These are phyloP conservation scores for Boletus sp. DNA, from an alignment of 1,284 basidiomycete genomes.

Conservation along the genomic window DNA sequence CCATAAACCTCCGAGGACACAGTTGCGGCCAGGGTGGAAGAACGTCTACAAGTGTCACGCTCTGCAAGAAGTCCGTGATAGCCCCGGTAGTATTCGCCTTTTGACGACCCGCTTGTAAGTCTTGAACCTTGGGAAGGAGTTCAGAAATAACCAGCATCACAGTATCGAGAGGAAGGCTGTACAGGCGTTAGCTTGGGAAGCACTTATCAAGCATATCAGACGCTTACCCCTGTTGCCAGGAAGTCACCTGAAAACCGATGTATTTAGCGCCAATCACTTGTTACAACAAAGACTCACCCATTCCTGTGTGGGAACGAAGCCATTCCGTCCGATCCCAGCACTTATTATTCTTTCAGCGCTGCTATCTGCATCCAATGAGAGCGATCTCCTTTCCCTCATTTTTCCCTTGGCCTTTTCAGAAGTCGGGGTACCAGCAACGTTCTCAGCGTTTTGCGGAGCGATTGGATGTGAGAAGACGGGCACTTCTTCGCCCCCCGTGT, in stretches of 20 bases:
- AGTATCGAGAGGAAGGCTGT: constrained; percentile 77
- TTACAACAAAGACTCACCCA: constrained; percentile 60
- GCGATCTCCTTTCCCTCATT: constrained; percentile 66
- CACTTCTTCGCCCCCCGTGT: constrained; percentile 31
- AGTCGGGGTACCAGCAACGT: constrained; percentile 34
- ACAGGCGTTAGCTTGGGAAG: constrained; percentile 8
- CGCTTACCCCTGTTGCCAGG: constrained; percentile 80
- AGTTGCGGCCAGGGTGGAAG: constrained; percentile 68
- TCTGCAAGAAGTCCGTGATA: constrained; percentile 67
- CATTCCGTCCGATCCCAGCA: constrained; percentile 74
- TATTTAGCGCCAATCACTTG: not conserved
- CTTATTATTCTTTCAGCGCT: constrained; percentile 62
- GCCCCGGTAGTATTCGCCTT: constrained; percentile 61
- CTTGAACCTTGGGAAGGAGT: constrained; percentile 81
- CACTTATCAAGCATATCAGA: constrained; percentile 1
- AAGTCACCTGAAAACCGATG: constrained; percentile 53
- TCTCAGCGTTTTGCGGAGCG: constrained; percentile 43
- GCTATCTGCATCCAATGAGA: constrained; percentile 54
- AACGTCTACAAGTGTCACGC: constrained; percentile 59
- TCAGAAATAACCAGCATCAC: constrained; percentile 84
- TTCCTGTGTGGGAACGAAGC: constrained; percentile 90
- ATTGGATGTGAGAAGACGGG: constrained; percentile 28
- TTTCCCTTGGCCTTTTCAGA: constrained; percentile 89
- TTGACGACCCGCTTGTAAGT: constrained; percentile 63
- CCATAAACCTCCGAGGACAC: constrained; percentile 69